Evolutionary conservation across 2,329 filamentous ascomycete species (phyloP), one percentile per base, ranked within the genome.

Genomic region (Clonostachys sp.): DNA sequence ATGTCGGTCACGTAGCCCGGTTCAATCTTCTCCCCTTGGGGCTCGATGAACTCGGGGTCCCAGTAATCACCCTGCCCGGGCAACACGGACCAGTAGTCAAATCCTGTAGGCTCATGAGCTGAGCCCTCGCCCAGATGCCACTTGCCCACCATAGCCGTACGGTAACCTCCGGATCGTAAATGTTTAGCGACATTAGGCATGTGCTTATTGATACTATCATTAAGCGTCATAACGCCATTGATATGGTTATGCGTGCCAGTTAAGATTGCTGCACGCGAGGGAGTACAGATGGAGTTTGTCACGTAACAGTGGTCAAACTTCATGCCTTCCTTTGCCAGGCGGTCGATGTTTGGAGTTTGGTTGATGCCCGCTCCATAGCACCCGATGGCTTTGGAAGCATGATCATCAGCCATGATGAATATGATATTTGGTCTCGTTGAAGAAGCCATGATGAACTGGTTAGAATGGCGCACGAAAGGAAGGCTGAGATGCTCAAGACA

Each of bases 361-460:
- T 78, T 78, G 54, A 79, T 77, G 5, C 69, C 71, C 2, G 73
- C 71, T 3, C 74, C 74, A 39, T 78, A 78, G 49, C 62, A 64
- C n/a, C 62, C 66, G 44, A 76, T 77, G 14, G 73, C 62, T 52
- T 78, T 77, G 40, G 70, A 61, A 7, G 75, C 75, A 62, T 78
- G 74, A 58, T 77, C 75, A 57, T 78, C 74, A 1, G 74, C 75
- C 71, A 78, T 75, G 57, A 78, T 75, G 60, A 78, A 78, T 46
- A 78, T 48, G 48, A 61, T 53, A 41, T 61, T 61, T 2, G 57
- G 59, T 24, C 20, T 24, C 5, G 20, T 24, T 24, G 20, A 24
- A 24, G 20, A 24, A 24, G 20, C 20, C 20, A 24, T 24, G 20
- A 7, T 24, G 20, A 24, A 24, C 20, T 24, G 20, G 6, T 5